Conservation (phyloP, 2,329 filamentous ascomycete genomes). For the Alternaria arborescens region DNA sequence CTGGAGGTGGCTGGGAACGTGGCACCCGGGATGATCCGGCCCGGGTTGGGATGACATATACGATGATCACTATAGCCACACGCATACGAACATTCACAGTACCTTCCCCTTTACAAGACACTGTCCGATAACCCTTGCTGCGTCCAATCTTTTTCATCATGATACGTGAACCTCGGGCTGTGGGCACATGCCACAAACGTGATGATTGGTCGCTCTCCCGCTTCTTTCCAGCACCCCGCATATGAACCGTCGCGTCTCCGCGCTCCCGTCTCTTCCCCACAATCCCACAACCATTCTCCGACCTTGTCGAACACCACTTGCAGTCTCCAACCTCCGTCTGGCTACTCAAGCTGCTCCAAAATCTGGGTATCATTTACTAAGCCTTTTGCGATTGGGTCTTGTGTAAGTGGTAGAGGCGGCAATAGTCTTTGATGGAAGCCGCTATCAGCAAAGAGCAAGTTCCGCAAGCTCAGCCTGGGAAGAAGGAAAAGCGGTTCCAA, state of each 20-base stretch:
- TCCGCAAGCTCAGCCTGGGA: slow-evolving; percentile 30
- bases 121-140: not conserved
- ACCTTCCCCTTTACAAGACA: not conserved
- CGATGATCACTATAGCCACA: not conserved
- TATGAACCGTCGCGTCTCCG: slow-evolving; percentile 16
- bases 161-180: not conserved
- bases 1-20: not conserved
- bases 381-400: slow-evolving; percentile 14
- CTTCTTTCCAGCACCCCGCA: slow-evolving; percentile 30
- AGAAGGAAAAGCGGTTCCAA: slow-evolving; percentile 49
- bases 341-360: slow-evolving; percentile 12
- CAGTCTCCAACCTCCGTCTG: slow-evolving; percentile 20
- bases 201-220: slow-evolving; percentile 17
- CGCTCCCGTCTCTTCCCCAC: slow-evolving; percentile 33
- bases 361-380: not conserved
- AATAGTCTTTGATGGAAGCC: slow-evolving; percentile 32
- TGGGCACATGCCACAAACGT: not conserved
- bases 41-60: not conserved
- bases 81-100: not conserved
- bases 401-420: slow-evolving; percentile 2
- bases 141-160: not conserved
- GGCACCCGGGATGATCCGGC: not conserved
- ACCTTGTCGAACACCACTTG: slow-evolving; percentile 13
- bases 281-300: slow-evolving; percentile 25
- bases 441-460: slow-evolving; percentile 24